Percentiles rank a stretch among this genome's conserved stretches.
Evolutionary conservation across 2,329 filamentous ascomycete species (phyloP).

Genomic region (Calonectria pseudoturangicola): DNA sequence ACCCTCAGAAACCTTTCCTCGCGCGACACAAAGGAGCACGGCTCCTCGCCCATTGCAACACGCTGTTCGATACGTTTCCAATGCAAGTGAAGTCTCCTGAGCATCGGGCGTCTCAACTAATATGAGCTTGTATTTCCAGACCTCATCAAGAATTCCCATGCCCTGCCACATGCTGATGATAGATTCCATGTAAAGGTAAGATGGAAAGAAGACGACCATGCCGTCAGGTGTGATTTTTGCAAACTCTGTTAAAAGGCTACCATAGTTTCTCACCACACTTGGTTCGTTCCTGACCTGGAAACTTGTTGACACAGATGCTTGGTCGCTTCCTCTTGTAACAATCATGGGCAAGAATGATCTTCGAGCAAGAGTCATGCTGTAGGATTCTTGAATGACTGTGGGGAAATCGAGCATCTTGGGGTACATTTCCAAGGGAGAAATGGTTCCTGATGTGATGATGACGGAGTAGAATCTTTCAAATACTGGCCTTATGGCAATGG

Average conservation of each 20-base stretch:
- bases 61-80: constrained; percentile 97
- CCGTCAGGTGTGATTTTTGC: constrained; percentile 97
- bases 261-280: constrained; percentile 97
- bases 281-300: constrained; percentile 98
- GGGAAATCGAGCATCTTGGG: constrained; percentile 98
- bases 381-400: constrained; percentile 96
- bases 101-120: constrained; percentile 98
- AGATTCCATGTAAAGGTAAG: constrained; percentile 98
- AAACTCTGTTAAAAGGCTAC: constrained; percentile 94
- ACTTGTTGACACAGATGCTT: constrained; percentile 92
- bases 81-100: constrained; percentile 94
- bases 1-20: constrained; percentile 97
- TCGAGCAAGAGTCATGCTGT: constrained; percentile 95
- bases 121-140: constrained; percentile 99
- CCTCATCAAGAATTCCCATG: constrained; percentile 97
- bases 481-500: constrained; percentile 97
- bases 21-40: constrained; percentile 93
- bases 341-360: constrained; percentile 99
- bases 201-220: constrained; percentile 99
- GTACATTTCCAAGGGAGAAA: constrained; percentile 98
- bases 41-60: constrained; percentile 98
- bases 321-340: constrained; percentile 94
- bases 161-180: constrained; percentile 99
- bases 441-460: constrained; percentile 97
- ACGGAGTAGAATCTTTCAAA: constrained; percentile 98